Base-by-base conservation (phyloP, 495 filamentous ascomycete genomes). In the Xylaria castorea region DNA sequence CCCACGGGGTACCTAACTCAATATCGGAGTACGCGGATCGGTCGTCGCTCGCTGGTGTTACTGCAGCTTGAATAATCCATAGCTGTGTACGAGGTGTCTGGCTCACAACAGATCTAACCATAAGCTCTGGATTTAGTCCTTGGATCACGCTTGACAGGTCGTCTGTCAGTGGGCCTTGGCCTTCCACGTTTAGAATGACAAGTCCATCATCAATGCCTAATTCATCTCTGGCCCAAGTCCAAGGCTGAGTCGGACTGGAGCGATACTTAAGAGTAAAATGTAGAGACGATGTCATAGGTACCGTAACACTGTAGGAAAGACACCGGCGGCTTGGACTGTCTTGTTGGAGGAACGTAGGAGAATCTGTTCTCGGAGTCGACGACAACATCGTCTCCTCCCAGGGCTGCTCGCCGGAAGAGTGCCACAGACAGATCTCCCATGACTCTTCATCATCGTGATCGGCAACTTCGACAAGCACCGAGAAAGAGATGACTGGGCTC, bases 201-300 rank as follows among this genome's bases (percentile, higher is more conserved):
- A 89, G 83, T 5, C 93, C 93, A 75, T 96, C 91, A 22, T 79
- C 80, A 1, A 87, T 73, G 6, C 85, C 84, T 63, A 87, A 87
- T 60, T 88, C 84, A 68, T 93, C 88, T 69, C 91, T 90, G 16
- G 87, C 87, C 94, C 94, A 97, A 68, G 86, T 90, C 94, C 94
- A 97, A 1, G 81, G 73, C 77, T 89, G 65, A 65, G 82, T 81
- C 11, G 83, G 77, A 3, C 80, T 77, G 16, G 84, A 84, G 11
- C 93, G 89, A 75, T 91, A 95, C 66, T 93, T 93, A 61, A 95
- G 76, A 0, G 94, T 97, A 75, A 97, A 97, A 20, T 82, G 84
- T 1, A 90, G 77, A 66, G 85, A 81, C 0, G 82, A 81, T 65
- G 66, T 78, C 3, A 83, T 76, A 22, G 82, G 81, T 18, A 90